Evolutionary conservation across 2,329 filamentous ascomycete genomes (phyloP).

Genomic region (Annulohypoxylon truncatum): DNA sequence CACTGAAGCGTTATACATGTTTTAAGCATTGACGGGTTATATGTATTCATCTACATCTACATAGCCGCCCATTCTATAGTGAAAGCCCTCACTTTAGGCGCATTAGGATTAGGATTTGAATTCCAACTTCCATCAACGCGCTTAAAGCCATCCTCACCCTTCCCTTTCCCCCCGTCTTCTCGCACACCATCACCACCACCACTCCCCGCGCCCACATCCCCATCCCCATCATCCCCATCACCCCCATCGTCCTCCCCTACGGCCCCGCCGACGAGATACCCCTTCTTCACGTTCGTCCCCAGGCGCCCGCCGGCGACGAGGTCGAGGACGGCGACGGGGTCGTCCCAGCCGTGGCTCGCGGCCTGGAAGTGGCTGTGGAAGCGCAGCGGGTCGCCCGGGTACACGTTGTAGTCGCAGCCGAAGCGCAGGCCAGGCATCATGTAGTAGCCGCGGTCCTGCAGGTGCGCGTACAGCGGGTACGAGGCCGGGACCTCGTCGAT

Average conservation of each 20-base stretch:
- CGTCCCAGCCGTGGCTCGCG: constrained; percentile 86
- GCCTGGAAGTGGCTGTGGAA: constrained; percentile 96
- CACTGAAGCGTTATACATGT: not conserved
- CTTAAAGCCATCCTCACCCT: not conserved
- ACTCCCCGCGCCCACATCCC: constrained; percentile 37
- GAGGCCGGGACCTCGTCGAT: constrained; percentile 58
- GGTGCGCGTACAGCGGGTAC: constrained; percentile 82
- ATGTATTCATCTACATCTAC: constrained; percentile 59
- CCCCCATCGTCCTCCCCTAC: constrained; percentile 51
- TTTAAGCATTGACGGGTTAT: not conserved
- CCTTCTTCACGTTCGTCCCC: constrained; percentile 96
- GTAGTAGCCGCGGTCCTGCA: constrained; percentile 85
- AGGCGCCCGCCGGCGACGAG: constrained; percentile 87
- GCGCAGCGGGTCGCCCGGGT: constrained; percentile 92
- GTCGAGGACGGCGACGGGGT: constrained; percentile 85
- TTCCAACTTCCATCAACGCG: not conserved
- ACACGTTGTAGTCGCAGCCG: constrained; percentile 92
- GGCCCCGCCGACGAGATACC: constrained; percentile 84
- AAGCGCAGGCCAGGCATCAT: constrained; percentile 93
- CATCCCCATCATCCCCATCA: constrained; percentile 31
- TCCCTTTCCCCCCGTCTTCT: not conserved
- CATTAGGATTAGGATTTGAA: constrained; percentile 46
- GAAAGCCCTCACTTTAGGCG: constrained; percentile 71
- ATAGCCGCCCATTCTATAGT: constrained; percentile 95
- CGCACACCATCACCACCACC: constrained; percentile 16